A percentile compares a stretch with the other conserved stretches of the same genome.
These are phyloP conservation scores for Nevesoporus exiguus DNA, from an alignment of 768 basidiomycete genomes.

Conservation along the genomic window DNA sequence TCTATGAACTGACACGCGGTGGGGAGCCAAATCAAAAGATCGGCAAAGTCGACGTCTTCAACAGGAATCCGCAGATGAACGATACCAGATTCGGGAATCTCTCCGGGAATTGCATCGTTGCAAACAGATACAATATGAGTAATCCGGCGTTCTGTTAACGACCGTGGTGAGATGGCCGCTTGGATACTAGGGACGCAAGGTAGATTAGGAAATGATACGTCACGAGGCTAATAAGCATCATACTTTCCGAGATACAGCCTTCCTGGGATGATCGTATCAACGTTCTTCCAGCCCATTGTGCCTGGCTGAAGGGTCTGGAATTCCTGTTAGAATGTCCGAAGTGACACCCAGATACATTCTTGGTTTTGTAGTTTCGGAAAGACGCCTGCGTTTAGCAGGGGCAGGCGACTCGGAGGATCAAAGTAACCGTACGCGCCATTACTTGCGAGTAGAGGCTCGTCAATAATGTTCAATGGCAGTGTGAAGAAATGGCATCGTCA, in stretches of 20 bases:
- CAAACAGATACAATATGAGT: slow-evolving; percentile 82
- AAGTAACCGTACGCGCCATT: slow-evolving; percentile 32
- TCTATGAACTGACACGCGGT: slow-evolving; percentile 64
- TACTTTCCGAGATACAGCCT: slow-evolving; percentile 74
- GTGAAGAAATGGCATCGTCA: slow-evolving; percentile 31
- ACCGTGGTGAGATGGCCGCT: slow-evolving; percentile 68
- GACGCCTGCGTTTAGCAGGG: slow-evolving; percentile 18
- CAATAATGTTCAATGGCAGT: slow-evolving; percentile 27
- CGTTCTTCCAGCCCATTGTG: slow-evolving; percentile 56
- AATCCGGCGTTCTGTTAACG: slow-evolving; percentile 68
- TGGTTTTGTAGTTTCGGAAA: slow-evolving; percentile 33
- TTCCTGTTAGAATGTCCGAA: slow-evolving; percentile 26
- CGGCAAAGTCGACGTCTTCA: slow-evolving; percentile 67
- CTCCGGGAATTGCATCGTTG: slow-evolving; percentile 65
- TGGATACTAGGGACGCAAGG: slow-evolving; percentile 45
- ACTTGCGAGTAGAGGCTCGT: slow-evolving; percentile 20
- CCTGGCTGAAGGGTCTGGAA: slow-evolving; percentile 25
- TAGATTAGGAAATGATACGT: slow-evolving; percentile 45
- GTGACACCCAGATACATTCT: slow-evolving; percentile 23
- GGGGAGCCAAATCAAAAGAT: slow-evolving; percentile 66
- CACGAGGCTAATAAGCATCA: slow-evolving; percentile 34
- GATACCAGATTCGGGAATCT: slow-evolving; percentile 65
- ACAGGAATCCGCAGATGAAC: slow-evolving; percentile 67
- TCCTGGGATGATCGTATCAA: slow-evolving; percentile 62
- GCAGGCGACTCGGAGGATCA: slow-evolving; percentile 28